phyloP scores from a whole-genome alignment of 306 rosid genomes.

The Arachis stenosperma region DNA sequence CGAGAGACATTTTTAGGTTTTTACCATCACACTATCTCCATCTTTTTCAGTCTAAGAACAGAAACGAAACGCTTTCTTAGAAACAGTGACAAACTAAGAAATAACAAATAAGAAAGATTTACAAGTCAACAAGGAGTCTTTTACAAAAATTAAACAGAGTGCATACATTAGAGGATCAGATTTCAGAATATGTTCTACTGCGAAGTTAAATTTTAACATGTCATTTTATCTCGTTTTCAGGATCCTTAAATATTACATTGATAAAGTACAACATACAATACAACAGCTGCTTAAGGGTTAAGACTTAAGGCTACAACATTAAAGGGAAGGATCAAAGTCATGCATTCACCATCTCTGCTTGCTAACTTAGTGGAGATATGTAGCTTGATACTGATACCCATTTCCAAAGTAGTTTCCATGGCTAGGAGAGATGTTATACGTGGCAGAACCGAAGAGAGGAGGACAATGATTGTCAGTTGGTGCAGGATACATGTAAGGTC shows the following conservation, averaged over 20 bases:
- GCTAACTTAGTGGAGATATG: slow-evolving; percentile 78
- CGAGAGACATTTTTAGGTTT: no score
- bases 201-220: slow-evolving; percentile 64
- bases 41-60: no score
- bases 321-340: slow-evolving; percentile 63
- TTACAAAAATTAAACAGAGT: slow-evolving; percentile 62
- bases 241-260: slow-evolving; percentile 60
- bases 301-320: slow-evolving; percentile 76
- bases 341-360: slow-evolving; percentile 56
- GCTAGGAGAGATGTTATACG: slow-evolving; percentile 73
- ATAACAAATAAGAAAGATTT: slow-evolving; percentile 32
- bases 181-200: slow-evolving; percentile 58
- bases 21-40: no score
- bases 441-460: slow-evolving; percentile 62
- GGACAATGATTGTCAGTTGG: slow-evolving; percentile 81
- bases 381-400: slow-evolving; percentile 89
- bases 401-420: slow-evolving; percentile 89
- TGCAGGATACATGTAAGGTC: slow-evolving; percentile 71
- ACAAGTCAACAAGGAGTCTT: slow-evolving; percentile 25
- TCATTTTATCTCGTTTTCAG: slow-evolving; percentile 45
- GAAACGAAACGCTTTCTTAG: no score
- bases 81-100: neutral
- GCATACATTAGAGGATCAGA: slow-evolving; percentile 73
- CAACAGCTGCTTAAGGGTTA: slow-evolving; percentile 71
- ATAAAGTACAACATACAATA: slow-evolving; percentile 65